These are phyloP conservation scores for Saccharomyces hybrid DNA, from an alignment of 1,139 yeast species.

Conservation along the genomic window DNA sequence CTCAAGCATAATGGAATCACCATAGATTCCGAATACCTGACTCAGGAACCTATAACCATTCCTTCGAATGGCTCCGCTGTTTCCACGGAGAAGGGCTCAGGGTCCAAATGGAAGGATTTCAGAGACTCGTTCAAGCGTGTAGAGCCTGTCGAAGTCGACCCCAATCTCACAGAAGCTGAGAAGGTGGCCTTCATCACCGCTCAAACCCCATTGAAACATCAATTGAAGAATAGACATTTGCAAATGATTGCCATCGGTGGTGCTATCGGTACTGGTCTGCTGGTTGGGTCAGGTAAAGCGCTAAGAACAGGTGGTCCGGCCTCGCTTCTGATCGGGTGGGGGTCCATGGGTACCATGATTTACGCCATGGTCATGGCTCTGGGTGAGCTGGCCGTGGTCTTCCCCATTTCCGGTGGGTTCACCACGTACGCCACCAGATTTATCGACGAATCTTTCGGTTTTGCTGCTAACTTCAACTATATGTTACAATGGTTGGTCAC, in stretches of 20 bases:
- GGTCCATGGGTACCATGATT: conserved; percentile 44
- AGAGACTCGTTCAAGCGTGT: conserved; percentile 51
- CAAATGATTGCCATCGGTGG: conserved; percentile 67
- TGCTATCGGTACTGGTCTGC: conserved; percentile 57
- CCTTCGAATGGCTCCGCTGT: background rate
- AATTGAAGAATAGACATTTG: conserved; percentile 56
- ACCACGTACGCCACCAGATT: conserved; percentile 61
- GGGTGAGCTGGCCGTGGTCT: conserved; percentile 60
- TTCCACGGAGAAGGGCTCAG: background rate
- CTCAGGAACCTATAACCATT: conserved; percentile 7
- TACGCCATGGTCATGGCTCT: conserved; percentile 61
- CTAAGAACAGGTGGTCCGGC: conserved; percentile 65
- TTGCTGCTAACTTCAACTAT: conserved; percentile 68
- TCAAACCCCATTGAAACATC: conserved; percentile 58
- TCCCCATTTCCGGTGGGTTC: conserved; percentile 67
- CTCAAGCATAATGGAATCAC: conserved; percentile 1
- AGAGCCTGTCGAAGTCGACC: conserved; percentile 54
- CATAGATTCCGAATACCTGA: conserved; percentile 7
- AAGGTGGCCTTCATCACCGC: conserved; percentile 60
- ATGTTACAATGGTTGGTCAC: conserved; percentile 65
- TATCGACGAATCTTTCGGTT: conserved; percentile 65
- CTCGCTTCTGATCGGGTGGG: conserved; percentile 51
- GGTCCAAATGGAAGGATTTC: conserved; percentile 35
- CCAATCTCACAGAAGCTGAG: conserved; percentile 58
- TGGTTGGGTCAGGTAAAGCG: conserved; percentile 58